Evolutionary conservation across 2,329 filamentous ascomycete genomes (phyloP).

Genomic region (Fusarium liriodendri): DNA sequence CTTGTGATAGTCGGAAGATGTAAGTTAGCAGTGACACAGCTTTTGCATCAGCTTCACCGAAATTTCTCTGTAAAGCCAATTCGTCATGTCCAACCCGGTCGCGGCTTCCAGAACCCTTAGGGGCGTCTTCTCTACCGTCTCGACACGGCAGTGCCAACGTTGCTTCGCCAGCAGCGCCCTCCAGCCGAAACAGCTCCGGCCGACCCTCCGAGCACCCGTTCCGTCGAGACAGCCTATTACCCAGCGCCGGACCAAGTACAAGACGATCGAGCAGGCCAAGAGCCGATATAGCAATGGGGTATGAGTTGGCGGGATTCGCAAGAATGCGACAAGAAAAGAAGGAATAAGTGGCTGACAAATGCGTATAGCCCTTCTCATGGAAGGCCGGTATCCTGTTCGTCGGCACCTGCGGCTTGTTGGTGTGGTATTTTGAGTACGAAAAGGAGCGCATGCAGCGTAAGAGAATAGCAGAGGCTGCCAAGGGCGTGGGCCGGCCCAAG

Average conservation of each 20-base stretch:
- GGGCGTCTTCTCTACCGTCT: constrained; percentile 47
- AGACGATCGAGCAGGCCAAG: constrained; percentile 70
- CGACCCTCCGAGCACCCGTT: constrained; percentile 46
- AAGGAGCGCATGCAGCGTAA: constrained; percentile 92
- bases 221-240: constrained; percentile 50
- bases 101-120: constrained; percentile 51
- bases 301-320: constrained; percentile 39
- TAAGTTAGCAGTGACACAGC: constrained; percentile 36
- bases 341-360: constrained; percentile 38
- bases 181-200: constrained; percentile 51
- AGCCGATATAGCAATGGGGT: constrained; percentile 68
- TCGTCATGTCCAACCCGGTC: constrained; percentile 54
- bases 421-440: constrained; percentile 93
- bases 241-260: constrained; percentile 57
- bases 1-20: constrained; percentile 43
- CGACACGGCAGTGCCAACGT: constrained; percentile 54
- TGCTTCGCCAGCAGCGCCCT: constrained; percentile 53
- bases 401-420: constrained; percentile 78
- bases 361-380: constrained; percentile 85
- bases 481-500: constrained; percentile 92
- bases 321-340: neutral
- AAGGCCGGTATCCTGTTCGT: constrained; percentile 91
- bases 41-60: constrained; percentile 31
- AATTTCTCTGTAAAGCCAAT: constrained; percentile 18
- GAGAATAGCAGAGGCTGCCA: constrained; percentile 89